phyloP scores from a whole-genome alignment of 164 flowering plant species.

The Vitis vinifera region ASM3070453v1 NC_081807.1:3698001-3698500 shows the following conservation, averaged over 20 bases:
- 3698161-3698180: conserved; percentile 87
- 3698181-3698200: conserved; percentile 97
- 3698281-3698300: conserved; percentile 91
- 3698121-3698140: conserved; percentile 80
- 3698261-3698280: conserved; percentile 78
- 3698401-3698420: conserved; percentile 71
- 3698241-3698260: conserved; percentile 81
- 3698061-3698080: not conserved
- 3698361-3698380: conserved; percentile 71
- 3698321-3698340: conserved; percentile 85
- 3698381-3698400: conserved; percentile 86
- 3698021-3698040: too few relatives aligned
- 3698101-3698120: conserved; percentile 41
- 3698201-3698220: conserved; percentile 69
- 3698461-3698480: too few relatives aligned
- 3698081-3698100: not conserved
- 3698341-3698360: conserved; percentile 94
- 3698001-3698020: not conserved
- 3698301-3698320: conserved; percentile 91
- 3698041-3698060: not conserved
- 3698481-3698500: too few relatives aligned
- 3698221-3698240: conserved; percentile 87
- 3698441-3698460: conserved; percentile 34
- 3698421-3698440: conserved; percentile 63
- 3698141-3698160: conserved; percentile 64